Conservation (phyloP, 306 rosid genomes). For the Astragalus glycyphyllos region DNA sequence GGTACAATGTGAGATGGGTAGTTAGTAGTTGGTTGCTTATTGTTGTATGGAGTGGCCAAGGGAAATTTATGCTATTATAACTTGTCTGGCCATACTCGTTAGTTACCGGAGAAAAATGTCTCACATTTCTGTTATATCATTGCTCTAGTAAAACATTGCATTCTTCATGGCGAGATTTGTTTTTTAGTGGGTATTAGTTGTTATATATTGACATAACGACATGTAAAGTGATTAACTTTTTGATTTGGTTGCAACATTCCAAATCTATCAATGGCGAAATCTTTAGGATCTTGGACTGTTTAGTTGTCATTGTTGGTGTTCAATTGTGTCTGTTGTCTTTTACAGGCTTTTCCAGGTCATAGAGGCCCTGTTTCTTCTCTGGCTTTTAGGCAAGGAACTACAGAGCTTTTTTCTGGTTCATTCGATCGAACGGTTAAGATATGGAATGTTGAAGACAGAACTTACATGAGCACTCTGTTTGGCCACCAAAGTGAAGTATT, state of each 20-base stretch:
- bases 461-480: constrained; percentile 82
- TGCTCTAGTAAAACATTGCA: not conserved
- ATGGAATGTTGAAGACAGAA: constrained; percentile 97
- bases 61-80: not conserved
- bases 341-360: constrained; percentile 96
- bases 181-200: not conserved
- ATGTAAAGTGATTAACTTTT: not conserved
- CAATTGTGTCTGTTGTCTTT: constrained; percentile 26
- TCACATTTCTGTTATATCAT: not conserved
- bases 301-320: constrained; percentile 16
- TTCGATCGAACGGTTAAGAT: constrained; percentile 88
- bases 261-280: not conserved
- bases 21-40: not conserved
- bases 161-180: constrained; percentile 3
- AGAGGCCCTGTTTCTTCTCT: constrained; percentile 84
- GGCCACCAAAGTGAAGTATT: constrained; percentile 95
- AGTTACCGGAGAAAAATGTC: not conserved
- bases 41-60: not conserved
- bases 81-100: not conserved
- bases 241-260: constrained; percentile 1
- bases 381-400: constrained; percentile 87
- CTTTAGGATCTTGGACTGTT: constrained; percentile 17
- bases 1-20: not conserved
- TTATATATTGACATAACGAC: constrained; percentile 5
- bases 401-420: constrained; percentile 96